Evolutionary conservation across 768 basidiomycete genomes (phyloP).

Genomic region (Pleurotus pulmonarius): DNA sequence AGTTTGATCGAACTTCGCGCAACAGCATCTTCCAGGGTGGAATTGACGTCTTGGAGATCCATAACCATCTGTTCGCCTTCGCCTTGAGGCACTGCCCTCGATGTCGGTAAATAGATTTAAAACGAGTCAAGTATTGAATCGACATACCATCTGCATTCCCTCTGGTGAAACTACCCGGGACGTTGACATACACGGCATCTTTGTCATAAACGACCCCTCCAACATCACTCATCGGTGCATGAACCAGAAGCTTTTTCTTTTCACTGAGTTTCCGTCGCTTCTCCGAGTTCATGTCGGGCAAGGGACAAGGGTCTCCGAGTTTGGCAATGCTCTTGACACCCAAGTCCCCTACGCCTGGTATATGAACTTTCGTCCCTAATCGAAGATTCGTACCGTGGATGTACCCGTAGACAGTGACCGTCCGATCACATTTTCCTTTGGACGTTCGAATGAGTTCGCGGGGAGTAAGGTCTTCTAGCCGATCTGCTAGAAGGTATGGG

Average conservation of each 20-base stretch:
- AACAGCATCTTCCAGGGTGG: constrained; percentile 83
- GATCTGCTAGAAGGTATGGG: constrained; percentile 92
- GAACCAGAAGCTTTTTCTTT: constrained; percentile 86
- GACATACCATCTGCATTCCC: constrained; percentile 61
- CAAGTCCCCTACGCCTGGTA: constrained; percentile 93
- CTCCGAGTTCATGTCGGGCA: constrained; percentile 89
- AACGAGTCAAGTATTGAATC: not conserved
- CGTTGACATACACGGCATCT: constrained; percentile 97
- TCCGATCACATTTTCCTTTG: constrained; percentile 91
- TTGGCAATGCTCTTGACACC: constrained; percentile 67
- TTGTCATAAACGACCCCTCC: constrained; percentile 98
- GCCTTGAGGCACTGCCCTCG: constrained; percentile 63
- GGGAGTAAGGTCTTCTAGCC: constrained; percentile 91
- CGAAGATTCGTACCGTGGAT: constrained; percentile 86
- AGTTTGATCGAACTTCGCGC: constrained; percentile 78
- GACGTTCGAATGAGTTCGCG: constrained; percentile 74
- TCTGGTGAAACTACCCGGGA: constrained; percentile 89
- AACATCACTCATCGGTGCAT: constrained; percentile 99
- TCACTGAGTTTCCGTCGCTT: constrained; percentile 91
- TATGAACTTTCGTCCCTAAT: constrained; percentile 75
- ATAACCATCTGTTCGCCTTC: constrained; percentile 99
- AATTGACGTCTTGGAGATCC: constrained; percentile 82
- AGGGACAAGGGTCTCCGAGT: constrained; percentile 92
- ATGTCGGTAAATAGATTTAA: no score
- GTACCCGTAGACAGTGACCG: constrained; percentile 91